Base-by-base conservation (phyloP, 2,329 filamentous ascomycete genomes). In the Phyllosticta citribraziliensis region DNA sequence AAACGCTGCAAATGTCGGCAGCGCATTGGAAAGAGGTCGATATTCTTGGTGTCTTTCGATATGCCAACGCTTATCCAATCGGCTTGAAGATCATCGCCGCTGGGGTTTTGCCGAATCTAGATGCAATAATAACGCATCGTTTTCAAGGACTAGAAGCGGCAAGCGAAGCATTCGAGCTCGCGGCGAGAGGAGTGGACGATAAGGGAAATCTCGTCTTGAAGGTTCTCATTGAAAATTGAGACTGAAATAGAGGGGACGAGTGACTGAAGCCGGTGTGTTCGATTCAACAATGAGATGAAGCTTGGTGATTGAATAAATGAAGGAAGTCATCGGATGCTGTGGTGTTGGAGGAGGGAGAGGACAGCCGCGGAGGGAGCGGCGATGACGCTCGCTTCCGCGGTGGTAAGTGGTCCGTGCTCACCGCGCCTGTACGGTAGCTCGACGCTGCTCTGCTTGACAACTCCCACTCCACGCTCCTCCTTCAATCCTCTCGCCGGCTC, bases 21-120 rank as follows among this genome's bases (percentile, higher is more conserved):
- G 79, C 81, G n/a, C 80, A 81, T 30, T 65, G 82, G 63, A 76
- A 80, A 35, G 81, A 83, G 68, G 79, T 83, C 6, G 81, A 83
- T 67, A 76, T 83, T 52, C 77, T 83, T 56, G 81, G 88, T 35
- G 85, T 90, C 30, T 91, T 91, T 75, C 81, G 88, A 55, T 91
- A 91, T 67, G 86, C 86, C 67, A 75, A 78, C 65, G 80, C 79
- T 0, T 83, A 83, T 64, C 79, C 80, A 0, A 76, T 75, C n/a
- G 81, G 80, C 1, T 81, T 83, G 68, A 76, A 76, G 64, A 69
- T 83, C 64, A 70, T 82, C 65, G 78, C 76, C 2, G 79, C 78
- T 56, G 80, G 80, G 5, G 75, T 76, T 59, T 68, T 83, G 51
- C 75, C 75, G 19, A 75, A 70, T 20, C 78, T 82, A 52, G 77